Conservation (phyloP, 768 basidiomycete genomes). For the Piloderma croceum region DNA sequence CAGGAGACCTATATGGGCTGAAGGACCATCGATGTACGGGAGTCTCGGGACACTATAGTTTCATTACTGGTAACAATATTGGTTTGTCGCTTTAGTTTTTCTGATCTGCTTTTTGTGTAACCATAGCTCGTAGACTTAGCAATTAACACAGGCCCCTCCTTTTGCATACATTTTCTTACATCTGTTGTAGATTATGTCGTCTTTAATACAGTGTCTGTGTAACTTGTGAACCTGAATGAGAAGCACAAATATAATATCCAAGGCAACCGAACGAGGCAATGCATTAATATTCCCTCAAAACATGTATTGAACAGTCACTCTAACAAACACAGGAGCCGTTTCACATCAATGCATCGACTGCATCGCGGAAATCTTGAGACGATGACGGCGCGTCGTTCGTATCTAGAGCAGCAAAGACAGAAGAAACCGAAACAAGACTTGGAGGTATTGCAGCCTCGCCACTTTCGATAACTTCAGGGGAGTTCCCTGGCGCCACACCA, state of each 20-base stretch:
- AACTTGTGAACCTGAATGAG: too few relatives aligned
- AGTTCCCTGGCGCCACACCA: background rate
- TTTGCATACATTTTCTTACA: too few relatives aligned
- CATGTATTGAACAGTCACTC: too few relatives aligned
- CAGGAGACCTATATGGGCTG: too few relatives aligned
- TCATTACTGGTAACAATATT: background rate
- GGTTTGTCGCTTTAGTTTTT: constrained; percentile 7
- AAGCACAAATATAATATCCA: too few relatives aligned
- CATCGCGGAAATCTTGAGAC: constrained; percentile 17
- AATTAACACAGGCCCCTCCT: too few relatives aligned
- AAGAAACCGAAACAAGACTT: background rate
- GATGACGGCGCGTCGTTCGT: constrained; percentile 8
- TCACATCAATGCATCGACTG: constrained; percentile 21
- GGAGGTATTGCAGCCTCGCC: background rate
- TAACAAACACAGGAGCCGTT: too few relatives aligned
- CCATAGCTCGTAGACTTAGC: too few relatives aligned
- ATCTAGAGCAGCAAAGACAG: constrained; percentile 5
- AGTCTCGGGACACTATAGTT: constrained; percentile 15
- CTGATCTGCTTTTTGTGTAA: constrained; percentile 16
- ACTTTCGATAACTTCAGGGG: background rate
- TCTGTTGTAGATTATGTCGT: too few relatives aligned
- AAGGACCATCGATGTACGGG: constrained; percentile 17
- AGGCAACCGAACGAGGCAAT: too few relatives aligned
- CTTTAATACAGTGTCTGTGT: too few relatives aligned
- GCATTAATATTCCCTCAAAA: too few relatives aligned